These are phyloP conservation scores for Papiliotrema fonsecae DNA, from an alignment of 1,284 basidiomycete genomes.

Conservation along the genomic window DNA sequence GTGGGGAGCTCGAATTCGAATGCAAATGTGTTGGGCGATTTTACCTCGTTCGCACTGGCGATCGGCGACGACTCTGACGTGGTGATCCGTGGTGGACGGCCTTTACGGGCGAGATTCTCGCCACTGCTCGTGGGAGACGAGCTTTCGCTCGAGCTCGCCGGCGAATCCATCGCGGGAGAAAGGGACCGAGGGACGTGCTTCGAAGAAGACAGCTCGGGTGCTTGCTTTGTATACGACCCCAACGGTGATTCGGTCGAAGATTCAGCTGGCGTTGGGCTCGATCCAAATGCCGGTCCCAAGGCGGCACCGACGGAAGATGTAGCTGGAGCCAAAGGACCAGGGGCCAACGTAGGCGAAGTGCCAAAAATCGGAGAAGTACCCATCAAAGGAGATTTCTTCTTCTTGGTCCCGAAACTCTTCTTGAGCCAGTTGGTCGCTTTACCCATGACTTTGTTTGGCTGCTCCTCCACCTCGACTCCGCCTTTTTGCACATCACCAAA, in stretches of 20 bases:
- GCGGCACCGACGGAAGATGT: neutral
- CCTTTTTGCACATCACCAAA: conserved; percentile 16
- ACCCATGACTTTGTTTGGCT: conserved; percentile 18
- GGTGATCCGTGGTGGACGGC: conserved; percentile 31
- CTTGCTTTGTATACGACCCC: neutral
- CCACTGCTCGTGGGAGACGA: conserved; percentile 8
- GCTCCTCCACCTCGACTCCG: conserved; percentile 11
- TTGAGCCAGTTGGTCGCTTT: conserved; percentile 46
- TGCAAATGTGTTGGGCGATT: conserved; percentile 16
- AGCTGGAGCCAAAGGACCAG: neutral
- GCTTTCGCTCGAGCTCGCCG: neutral
- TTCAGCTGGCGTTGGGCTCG: too few species aligned
- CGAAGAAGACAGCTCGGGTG: neutral
- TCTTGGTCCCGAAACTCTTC: conserved; percentile 40
- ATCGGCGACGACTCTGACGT: conserved; percentile 19
- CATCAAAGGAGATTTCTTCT: conserved; percentile 11
- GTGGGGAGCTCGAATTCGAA: conserved; percentile 49
- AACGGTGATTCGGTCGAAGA: conserved; percentile 1
- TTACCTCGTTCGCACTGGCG: neutral
- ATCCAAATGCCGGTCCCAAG: too few species aligned
- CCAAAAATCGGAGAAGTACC: neutral
- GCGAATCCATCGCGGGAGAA: conserved; percentile 10
- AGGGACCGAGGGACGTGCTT: neutral
- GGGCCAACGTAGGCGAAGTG: conserved; percentile 5
- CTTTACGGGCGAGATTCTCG: conserved; percentile 18